Evolutionary conservation across 805 yeast genomes (phyloP), one percentile per base, ranked within the genome.

Genomic region (Wickerhamiella spandovensis): DNA sequence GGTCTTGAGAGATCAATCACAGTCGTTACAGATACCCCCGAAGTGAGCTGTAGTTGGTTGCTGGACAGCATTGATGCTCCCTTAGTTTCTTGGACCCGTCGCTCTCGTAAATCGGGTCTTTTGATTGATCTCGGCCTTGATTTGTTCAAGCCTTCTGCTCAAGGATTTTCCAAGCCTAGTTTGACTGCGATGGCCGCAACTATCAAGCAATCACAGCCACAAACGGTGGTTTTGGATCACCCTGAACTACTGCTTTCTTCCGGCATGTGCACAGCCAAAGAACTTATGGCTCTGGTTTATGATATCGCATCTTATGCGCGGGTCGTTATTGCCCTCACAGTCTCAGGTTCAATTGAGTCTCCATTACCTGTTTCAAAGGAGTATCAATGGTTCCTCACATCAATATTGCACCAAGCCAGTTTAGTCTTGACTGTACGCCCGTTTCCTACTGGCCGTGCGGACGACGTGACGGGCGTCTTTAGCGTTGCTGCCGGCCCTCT

Each of bases 391-490:
- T 74, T 79, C 54, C 60, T 77, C 22, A 63, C 69, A 2, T 73
- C 72, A 50, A 53, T 78, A 21, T 61, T 74, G 20, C 78, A 79
- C 56, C 71, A 74, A 50, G 69, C 84, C 0, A 69, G 71, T 30
- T 53, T 78, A 42, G 69, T 78, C 39, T 55, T 86, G n/a, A 69
- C 73, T 20, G 60, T 86, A 35, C 74, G 76, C 57, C 88, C 95
- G 1, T 67, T 87, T 52, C 71, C 75, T 2, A 85, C 95, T 0
- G 95, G 95, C 0, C 72, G 86, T 57, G 95, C 95, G 0, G 77
- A 75, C 44, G 95, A 87, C 61, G 75, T 84, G 2, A 82, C 95
- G 0, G 95, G 95, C 1, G 71, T 81, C 3, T 60, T 87, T 41
- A 70, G 76, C 0, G 71, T 87, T 0, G 65, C 80, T 0, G 68